Evolutionary conservation across 257 asterid genomes (phyloP), one percentile per base, ranked within the genome.

Genomic region (Mentha longifolia): DNA sequence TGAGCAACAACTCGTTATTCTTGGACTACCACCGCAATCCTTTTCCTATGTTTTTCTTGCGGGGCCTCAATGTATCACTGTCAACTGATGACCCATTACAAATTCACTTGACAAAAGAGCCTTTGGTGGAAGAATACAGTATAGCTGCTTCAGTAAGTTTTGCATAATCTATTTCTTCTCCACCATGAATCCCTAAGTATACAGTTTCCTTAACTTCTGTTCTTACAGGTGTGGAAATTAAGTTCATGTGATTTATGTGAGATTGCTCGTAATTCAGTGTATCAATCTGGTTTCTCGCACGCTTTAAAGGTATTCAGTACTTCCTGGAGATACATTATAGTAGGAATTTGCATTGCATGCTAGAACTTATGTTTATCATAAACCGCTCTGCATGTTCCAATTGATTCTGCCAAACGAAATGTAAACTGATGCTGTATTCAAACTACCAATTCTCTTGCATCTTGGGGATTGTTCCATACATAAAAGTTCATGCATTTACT

Each of bases 21-120:
- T 75, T 93, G 74, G 98, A 93, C 85, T 93, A 93, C 85, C 98
- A 93, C 68, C 98, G 98, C 41, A 93, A 93, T 78, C 98, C 98
- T 13, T 83, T 93, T 41, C 97, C 98, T 16, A 82, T 85, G 85
- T 93, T 93, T 72, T 93, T 93, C 88, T 78, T 87, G 37, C 92
- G 98, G 31, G 98, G 98, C 63, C 98, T 93, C 67, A 91, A 91
- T 62, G 98, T 93, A 49, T 93, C 97, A 25, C 96, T 93, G 62
- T 93, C 98, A 17, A 93, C 98, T 58, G 98, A 93, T 56, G 98
- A 94, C 81, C 99, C 99, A 31, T 80, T 94, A 63, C 99, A 94
- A 81, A 94, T 94, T 68, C 99, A 94, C 87, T 83, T 94, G 69
- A 94, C 99, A 14, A 94, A 94, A 87, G 98, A 94, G 81, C 96